Evolutionary conservation across 768 basidiomycete genomes (phyloP).

Genomic region (Tubosaeta sp.): DNA sequence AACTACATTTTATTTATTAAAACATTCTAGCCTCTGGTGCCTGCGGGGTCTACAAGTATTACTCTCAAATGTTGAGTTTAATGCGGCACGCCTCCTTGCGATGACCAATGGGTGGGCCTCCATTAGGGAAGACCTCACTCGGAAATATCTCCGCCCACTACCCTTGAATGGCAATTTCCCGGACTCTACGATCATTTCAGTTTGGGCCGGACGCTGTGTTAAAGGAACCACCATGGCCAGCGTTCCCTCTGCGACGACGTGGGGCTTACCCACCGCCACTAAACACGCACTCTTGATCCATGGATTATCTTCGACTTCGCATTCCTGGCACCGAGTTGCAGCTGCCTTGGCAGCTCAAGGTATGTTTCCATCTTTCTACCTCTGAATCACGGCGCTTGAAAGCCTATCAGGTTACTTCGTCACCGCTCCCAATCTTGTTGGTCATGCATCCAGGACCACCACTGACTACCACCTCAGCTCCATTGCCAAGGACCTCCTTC

Average conservation of each 20-base stretch:
- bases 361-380: background rate
- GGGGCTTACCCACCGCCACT: slow-evolving; percentile 20
- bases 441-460: slow-evolving; percentile 13
- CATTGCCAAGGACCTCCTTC: slow-evolving; percentile 14
- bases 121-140: too few species aligned
- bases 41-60: too few species aligned
- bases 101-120: too few species aligned
- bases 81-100: too few species aligned
- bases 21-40: too few species aligned
- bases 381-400: background rate
- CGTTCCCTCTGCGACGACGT: slow-evolving; percentile 13
- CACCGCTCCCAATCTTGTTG: slow-evolving; percentile 20
- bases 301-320: slow-evolving; percentile 20
- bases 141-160: background rate
- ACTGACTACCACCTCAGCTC: slow-evolving; percentile 10
- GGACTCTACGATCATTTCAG: background rate
- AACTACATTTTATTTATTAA: too few species aligned
- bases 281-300: slow-evolving; percentile 27
- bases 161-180: background rate
- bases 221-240: slow-evolving; percentile 9
- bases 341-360: slow-evolving; percentile 15
- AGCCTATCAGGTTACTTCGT: slow-evolving; percentile 17
- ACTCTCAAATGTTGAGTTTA: too few species aligned
- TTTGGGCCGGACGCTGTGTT: too few species aligned
- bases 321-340: slow-evolving; percentile 18